A percentile compares a stretch with the other conserved stretches of the same genome.
phyloP scores from a whole-genome alignment of 1,139 yeast species.

The Magnusiomyces suaveolens region DNA sequence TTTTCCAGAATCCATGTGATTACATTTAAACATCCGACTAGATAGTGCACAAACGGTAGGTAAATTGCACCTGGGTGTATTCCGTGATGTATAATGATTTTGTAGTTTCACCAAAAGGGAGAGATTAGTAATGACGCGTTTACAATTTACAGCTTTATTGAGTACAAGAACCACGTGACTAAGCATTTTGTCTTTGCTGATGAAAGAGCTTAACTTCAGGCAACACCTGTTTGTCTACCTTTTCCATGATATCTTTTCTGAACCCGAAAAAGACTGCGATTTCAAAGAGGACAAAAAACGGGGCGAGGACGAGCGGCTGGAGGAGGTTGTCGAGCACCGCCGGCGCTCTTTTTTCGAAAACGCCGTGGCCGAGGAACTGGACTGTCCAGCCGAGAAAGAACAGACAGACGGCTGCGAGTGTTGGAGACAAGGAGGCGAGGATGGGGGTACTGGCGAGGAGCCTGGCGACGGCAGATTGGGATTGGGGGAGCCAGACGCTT shows the following conservation, averaged over 20 bases:
- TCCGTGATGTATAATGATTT: too few relatives aligned
- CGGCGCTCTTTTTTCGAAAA: constrained; percentile 74
- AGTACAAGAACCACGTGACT: too few relatives aligned
- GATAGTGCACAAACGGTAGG: too few relatives aligned
- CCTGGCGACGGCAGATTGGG: constrained; percentile 9
- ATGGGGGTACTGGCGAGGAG: constrained; percentile 15
- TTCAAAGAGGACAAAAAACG: constrained; percentile 79
- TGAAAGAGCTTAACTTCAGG: constrained; percentile 24
- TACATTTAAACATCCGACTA: too few relatives aligned
- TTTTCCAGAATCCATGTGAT: too few relatives aligned
- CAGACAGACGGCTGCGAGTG: constrained; percentile 31
- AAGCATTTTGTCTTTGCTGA: not conserved
- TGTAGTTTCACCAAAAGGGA: too few relatives aligned
- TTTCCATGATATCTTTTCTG: constrained; percentile 43
- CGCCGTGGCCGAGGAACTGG: constrained; percentile 87
- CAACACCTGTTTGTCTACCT: constrained; percentile 47
- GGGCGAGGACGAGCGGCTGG: constrained; percentile 85
- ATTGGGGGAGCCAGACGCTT: constrained; percentile 9
- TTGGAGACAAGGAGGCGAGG: constrained; percentile 21
- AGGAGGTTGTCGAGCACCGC: constrained; percentile 73
- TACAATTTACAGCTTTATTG: too few relatives aligned
- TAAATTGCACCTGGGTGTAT: too few relatives aligned
- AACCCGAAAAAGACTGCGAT: constrained; percentile 58
- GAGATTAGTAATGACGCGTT: too few relatives aligned
- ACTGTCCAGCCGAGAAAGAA: constrained; percentile 62